These are phyloP conservation scores for Poa pratensis DNA, from an alignment of 176 grass and related monocot species.

Conservation along the genomic window DNA sequence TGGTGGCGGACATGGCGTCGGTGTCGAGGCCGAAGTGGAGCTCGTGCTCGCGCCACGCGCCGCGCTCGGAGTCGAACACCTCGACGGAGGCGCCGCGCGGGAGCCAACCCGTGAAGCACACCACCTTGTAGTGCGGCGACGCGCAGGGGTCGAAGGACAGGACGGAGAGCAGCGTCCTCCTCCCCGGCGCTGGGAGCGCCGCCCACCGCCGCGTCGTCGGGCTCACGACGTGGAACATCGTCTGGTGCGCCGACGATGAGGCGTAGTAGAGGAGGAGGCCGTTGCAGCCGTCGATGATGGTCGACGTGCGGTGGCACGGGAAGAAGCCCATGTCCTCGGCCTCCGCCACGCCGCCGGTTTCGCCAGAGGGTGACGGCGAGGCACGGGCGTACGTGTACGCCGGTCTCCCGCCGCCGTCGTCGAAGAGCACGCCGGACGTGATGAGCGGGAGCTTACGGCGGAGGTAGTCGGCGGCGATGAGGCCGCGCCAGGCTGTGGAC, in stretches of 20 bases:
- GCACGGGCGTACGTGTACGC: slow-evolving; percentile 64
- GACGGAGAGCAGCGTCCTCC: slow-evolving; percentile 64
- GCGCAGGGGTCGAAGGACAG: slow-evolving; percentile 72
- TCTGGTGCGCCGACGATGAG: neutral
- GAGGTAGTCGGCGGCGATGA: slow-evolving; percentile 77
- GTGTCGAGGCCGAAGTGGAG: slow-evolving; percentile 67
- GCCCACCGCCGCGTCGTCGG: slow-evolving; percentile 69
- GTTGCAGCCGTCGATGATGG: slow-evolving; percentile 86
- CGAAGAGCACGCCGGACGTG: slow-evolving; percentile 71
- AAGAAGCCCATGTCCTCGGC: slow-evolving; percentile 69
- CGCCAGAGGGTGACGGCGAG: neutral
- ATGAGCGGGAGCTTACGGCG: slow-evolving; percentile 63
- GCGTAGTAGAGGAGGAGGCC: slow-evolving; percentile 80
- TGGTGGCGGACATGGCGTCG: slow-evolving; percentile 81
- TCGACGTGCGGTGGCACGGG: slow-evolving; percentile 59
- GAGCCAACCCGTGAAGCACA: slow-evolving; percentile 70
- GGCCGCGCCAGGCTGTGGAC: slow-evolving; percentile 59
- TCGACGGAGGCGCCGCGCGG: slow-evolving; percentile 62
- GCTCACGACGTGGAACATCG: slow-evolving; percentile 79
- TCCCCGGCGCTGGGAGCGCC: slow-evolving; percentile 43
- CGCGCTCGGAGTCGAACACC: slow-evolving; percentile 64
- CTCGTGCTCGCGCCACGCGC: slow-evolving; percentile 53
- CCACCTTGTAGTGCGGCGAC: slow-evolving; percentile 63
- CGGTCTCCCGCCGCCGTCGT: slow-evolving; percentile 33
- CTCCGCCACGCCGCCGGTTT: slow-evolving; percentile 30